Percentiles rank a stretch among this genome's conserved stretches.
Evolutionary conservation across 495 filamentous ascomycete genomes (phyloP).

Genomic region (Bryoglossum gracile): DNA sequence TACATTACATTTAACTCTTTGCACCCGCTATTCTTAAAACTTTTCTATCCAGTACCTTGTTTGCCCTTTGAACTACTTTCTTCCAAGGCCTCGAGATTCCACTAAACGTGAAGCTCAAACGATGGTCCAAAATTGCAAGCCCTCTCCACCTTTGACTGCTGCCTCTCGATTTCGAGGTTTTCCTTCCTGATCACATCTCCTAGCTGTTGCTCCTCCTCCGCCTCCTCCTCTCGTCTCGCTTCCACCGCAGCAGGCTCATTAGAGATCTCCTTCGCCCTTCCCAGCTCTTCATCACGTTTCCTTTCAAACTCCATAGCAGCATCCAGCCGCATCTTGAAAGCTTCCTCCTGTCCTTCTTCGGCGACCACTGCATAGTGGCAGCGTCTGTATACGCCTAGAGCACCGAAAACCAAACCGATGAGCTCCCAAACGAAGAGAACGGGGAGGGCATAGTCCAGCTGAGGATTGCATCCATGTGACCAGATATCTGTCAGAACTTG

Average conservation of each 20-base stretch:
- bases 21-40: too few species aligned
- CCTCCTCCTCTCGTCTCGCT: not conserved
- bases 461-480: constrained; percentile 41
- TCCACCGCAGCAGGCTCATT: not conserved
- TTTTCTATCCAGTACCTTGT: too few species aligned
- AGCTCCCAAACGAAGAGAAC: constrained; percentile 38
- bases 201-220: constrained; percentile 1
- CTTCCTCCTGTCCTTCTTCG: constrained; percentile 27
- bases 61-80: too few species aligned
- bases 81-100: too few species aligned
- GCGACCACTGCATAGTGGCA: constrained; percentile 31
- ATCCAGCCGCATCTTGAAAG: constrained; percentile 23
- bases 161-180: not conserved
- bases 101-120: too few species aligned
- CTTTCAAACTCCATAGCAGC: constrained; percentile 25
- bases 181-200: constrained; percentile 7
- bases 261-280: not conserved
- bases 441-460: constrained; percentile 35
- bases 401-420: constrained; percentile 23
- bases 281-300: constrained; percentile 11
- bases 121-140: constrained; percentile 21
- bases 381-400: constrained; percentile 36
- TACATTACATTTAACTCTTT: too few species aligned
- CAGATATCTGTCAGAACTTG: constrained; percentile 40
- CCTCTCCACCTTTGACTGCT: not conserved